These are phyloP conservation scores for Trichoderma cornu-damae DNA, from an alignment of 2,329 filamentous ascomycete genomes.

Conservation along the genomic window DNA sequence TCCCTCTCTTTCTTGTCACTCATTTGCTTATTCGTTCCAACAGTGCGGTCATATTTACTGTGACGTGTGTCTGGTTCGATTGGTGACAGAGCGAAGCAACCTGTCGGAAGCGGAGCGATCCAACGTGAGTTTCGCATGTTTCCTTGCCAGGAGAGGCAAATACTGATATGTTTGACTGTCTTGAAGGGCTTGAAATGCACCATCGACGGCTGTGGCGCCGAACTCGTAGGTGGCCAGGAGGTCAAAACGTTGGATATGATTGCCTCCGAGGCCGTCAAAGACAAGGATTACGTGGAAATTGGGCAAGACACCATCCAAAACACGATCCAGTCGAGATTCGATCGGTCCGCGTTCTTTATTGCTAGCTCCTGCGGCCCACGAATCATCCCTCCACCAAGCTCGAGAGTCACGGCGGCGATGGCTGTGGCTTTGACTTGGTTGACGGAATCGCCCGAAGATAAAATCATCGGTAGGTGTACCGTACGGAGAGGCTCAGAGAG, in stretches of 20 bases:
- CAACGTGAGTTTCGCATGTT: background rate
- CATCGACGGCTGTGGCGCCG: fast-evolving
- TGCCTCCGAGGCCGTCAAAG: fast-evolving
- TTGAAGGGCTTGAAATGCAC: background rate
- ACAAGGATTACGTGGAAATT: slow-evolving; percentile 16
- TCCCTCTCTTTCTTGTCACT: too few species aligned
- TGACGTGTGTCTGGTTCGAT: slow-evolving; percentile 20
- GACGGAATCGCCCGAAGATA: slow-evolving; percentile 31
- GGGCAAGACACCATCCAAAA: slow-evolving; percentile 24
- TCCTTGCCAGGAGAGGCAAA: background rate
- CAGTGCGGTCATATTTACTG: slow-evolving; percentile 36
- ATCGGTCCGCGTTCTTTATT: background rate
- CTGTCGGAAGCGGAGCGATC: background rate
- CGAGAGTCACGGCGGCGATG: slow-evolving; percentile 26
- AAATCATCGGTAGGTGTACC: slow-evolving; percentile 36
- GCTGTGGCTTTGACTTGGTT: slow-evolving; percentile 33
- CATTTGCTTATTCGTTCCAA: slow-evolving; percentile 7
- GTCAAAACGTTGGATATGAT: slow-evolving; percentile 15
- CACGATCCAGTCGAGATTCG: background rate
- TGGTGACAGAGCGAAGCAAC: background rate
- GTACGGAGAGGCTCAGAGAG: too few species aligned
- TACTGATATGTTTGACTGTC: background rate
- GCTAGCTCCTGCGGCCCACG: background rate
- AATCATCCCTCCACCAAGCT: slow-evolving; percentile 30
- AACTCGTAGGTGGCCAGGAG: background rate